Percentiles rank a stretch among this genome's conserved stretches.
These are phyloP conservation scores for Didymella pomorum DNA, from an alignment of 2,329 filamentous ascomycete genomes.

Conservation along the genomic window DNA sequence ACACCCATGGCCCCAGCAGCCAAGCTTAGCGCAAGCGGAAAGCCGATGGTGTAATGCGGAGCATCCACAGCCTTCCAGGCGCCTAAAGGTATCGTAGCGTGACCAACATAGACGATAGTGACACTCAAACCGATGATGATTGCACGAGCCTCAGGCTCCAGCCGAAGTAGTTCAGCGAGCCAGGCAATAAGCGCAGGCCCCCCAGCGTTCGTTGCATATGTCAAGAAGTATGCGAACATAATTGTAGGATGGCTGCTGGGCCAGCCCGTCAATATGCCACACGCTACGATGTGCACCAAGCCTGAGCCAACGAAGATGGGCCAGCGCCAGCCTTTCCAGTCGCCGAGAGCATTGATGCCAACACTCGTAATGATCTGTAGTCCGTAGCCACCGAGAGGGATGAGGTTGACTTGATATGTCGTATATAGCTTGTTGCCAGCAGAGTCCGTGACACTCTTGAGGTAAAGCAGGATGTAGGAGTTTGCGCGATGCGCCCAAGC, in stretches of 20 bases:
- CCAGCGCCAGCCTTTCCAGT: conserved; percentile 21
- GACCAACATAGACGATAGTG: conserved; percentile 1
- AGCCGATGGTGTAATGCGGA: not conserved
- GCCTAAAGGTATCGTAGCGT: not conserved
- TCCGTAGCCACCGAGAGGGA: conserved; percentile 23
- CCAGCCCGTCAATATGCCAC: conserved; percentile 19
- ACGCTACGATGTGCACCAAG: conserved; percentile 9
- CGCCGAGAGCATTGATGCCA: conserved; percentile 21
- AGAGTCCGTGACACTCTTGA: conserved; percentile 15
- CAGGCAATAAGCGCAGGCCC: conserved; percentile 8
- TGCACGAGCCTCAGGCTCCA: conserved; percentile 22
- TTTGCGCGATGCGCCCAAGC: conserved; percentile 25
- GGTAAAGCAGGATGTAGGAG: conserved; percentile 23
- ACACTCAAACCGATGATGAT: conserved; percentile 22
- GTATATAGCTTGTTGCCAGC: conserved; percentile 16
- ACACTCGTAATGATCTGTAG: conserved; percentile 17
- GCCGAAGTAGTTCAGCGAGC: conserved; percentile 20
- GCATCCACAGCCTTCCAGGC: not conserved
- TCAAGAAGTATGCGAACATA: conserved; percentile 25
- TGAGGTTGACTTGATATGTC: conserved; percentile 24
- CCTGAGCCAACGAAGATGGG: conserved; percentile 2
- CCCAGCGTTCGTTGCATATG: conserved; percentile 6
- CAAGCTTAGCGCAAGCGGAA: not conserved
- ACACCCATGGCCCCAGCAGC: conserved; percentile 9
- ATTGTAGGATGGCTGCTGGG: conserved; percentile 10